These are phyloP conservation scores for Clavispora santaluciae DNA, from an alignment of 805 yeast species.

Conservation along the genomic window DNA sequence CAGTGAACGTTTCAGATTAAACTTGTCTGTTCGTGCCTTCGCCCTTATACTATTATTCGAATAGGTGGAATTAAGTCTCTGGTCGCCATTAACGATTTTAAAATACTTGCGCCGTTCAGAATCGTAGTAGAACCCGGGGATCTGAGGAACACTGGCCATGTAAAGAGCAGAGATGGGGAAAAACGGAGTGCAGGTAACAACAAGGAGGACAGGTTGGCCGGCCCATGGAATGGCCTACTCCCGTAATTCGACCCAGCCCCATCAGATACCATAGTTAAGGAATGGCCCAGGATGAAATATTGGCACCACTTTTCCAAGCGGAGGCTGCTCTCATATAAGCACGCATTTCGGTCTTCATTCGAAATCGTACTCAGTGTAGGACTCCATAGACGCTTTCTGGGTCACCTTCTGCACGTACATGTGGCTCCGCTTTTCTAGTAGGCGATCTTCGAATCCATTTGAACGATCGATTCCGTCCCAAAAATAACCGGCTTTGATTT, in stretches of 20 bases:
- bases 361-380: slow-evolving; percentile 16
- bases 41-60: slow-evolving; percentile 20
- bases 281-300: too few relatives aligned
- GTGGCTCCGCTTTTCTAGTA: slow-evolving; percentile 41
- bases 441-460: slow-evolving; percentile 73
- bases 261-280: too few relatives aligned
- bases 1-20: background rate
- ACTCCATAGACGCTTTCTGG: slow-evolving; percentile 9
- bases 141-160: slow-evolving; percentile 12
- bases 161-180: background rate
- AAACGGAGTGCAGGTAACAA: background rate
- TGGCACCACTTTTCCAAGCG: too few relatives aligned
- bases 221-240: too few relatives aligned
- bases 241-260: too few relatives aligned
- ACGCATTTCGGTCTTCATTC: too few relatives aligned
- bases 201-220: too few relatives aligned
- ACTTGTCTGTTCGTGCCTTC: background rate
- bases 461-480: slow-evolving; percentile 95
- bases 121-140: slow-evolving; percentile 34
- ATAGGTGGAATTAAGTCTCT: slow-evolving; percentile 15
- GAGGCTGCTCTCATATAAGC: too few relatives aligned
- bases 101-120: slow-evolving; percentile 24
- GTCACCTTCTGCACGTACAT: slow-evolving; percentile 9
- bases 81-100: slow-evolving; percentile 29
- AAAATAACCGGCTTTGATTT: slow-evolving; percentile 68